phyloP scores from a whole-genome alignment of 164 flowering plant species.

The Akebia trifoliata region DNA sequence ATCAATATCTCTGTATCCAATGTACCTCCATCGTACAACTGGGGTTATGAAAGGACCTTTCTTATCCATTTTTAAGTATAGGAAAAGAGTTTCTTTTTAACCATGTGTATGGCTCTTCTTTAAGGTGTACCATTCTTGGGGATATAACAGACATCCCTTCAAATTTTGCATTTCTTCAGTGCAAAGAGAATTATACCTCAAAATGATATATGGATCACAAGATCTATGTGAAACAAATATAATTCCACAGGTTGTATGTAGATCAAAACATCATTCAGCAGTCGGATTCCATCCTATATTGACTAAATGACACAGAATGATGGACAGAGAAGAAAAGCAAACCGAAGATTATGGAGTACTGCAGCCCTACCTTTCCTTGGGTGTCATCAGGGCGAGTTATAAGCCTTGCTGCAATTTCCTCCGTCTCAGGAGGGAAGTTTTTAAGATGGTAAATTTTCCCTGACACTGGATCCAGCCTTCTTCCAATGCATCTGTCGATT shows the following conservation, averaged over 20 bases:
- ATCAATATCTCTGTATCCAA: no score
- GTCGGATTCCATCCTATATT: no score
- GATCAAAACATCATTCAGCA: neutral
- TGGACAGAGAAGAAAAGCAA: neutral
- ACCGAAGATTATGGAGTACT: neutral
- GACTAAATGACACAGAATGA: neutral
- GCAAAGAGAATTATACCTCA: no score
- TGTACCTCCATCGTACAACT: no score
- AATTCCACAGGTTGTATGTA: neutral
- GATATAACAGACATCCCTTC: no score
- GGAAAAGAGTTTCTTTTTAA: no score
- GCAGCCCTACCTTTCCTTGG: constrained; percentile 56
- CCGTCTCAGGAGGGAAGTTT: constrained; percentile 73
- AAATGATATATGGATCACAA: no score
- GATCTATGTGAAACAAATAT: neutral
- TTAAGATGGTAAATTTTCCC: constrained; percentile 85
- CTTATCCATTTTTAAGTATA: no score
- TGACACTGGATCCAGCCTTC: constrained; percentile 82
- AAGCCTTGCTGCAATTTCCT: constrained; percentile 72
- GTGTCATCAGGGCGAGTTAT: constrained; percentile 85
- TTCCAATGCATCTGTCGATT: constrained; percentile 85
- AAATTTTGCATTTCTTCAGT: no score
- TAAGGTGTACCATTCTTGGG: no score
- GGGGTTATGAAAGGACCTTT: no score
- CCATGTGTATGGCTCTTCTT: no score